phyloP scores from a whole-genome alignment of 768 basidiomycete genomes.

The Tricholomella constricta region DNA sequence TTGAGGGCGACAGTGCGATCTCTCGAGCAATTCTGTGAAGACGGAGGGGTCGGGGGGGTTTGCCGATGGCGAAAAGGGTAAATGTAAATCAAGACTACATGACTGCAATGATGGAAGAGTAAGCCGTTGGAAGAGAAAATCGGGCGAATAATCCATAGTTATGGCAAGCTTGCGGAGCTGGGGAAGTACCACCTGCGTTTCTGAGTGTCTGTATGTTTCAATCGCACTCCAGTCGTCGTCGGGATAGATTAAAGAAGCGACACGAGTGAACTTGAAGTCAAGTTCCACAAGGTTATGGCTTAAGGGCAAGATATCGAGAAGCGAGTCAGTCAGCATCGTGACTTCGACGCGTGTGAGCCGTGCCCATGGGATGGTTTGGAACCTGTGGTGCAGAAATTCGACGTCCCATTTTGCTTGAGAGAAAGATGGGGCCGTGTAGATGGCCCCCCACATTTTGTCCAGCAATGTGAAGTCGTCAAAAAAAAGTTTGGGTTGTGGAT shows the following conservation, averaged over 20 bases:
- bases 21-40: slow-evolving; percentile 2
- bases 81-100: not conserved
- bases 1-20: slow-evolving; percentile 8
- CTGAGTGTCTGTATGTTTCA: too few species aligned
- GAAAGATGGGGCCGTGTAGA: not conserved
- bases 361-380: slow-evolving; percentile 5
- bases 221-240: too few species aligned
- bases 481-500: not conserved
- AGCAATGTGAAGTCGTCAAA: not conserved
- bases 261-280: not conserved
- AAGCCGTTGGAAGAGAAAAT: slow-evolving; percentile 5
- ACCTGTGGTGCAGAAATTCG: slow-evolving; percentile 2
- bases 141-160: not conserved
- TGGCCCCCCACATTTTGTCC: not conserved
- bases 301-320: slow-evolving; percentile 8
- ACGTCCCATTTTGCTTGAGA: slow-evolving; percentile 4
- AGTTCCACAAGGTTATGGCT: slow-evolving; percentile 12
- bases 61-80: too few species aligned
- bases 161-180: slow-evolving; percentile 3
- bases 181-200: not conserved
- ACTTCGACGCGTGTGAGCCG: slow-evolving; percentile 1
- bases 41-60: not conserved
- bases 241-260: not conserved
- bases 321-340: not conserved
- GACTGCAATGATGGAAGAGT: slow-evolving; percentile 12